Evolutionary conservation across 495 filamentous ascomycete genomes (phyloP).

Genomic region (Talaromyces nanjingensis): DNA sequence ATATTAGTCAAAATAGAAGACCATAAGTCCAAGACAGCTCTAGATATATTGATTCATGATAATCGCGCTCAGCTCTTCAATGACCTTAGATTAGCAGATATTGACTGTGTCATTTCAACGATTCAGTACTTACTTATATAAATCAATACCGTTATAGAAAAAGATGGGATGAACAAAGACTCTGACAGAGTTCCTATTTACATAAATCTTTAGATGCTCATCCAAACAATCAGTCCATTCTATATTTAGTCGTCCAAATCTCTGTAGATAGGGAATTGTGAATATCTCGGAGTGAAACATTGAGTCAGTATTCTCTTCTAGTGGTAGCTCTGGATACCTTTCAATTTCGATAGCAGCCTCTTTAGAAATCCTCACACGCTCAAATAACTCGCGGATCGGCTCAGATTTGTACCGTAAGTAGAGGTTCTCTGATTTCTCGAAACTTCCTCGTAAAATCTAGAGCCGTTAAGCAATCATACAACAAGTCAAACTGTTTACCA

Average conservation of each 20-base stretch:
- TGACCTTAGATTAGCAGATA: slow-evolving; percentile 2
- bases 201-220: slow-evolving; percentile 10
- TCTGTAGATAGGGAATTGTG: slow-evolving; percentile 2
- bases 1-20: slow-evolving; percentile 8
- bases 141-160: slow-evolving; percentile 8
- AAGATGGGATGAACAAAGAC: slow-evolving; percentile 10
- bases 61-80: slow-evolving; percentile 7
- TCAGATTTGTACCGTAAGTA: slow-evolving; percentile 9
- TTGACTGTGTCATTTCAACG: neutral
- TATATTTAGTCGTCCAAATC: slow-evolving; percentile 4
- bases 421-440: slow-evolving; percentile 4
- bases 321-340: slow-evolving; percentile 7
- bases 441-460: slow-evolving; percentile 9
- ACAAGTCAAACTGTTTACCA: neutral
- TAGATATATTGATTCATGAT: neutral
- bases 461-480: slow-evolving; percentile 8
- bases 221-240: slow-evolving; percentile 10
- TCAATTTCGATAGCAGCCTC: neutral
- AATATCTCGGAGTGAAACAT: slow-evolving; percentile 7
- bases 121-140: slow-evolving; percentile 7
- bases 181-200: slow-evolving; percentile 5
- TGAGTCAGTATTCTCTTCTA: slow-evolving; percentile 5
- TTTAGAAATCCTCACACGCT: neutral
- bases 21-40: slow-evolving; percentile 8
- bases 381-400: neutral